These are phyloP conservation scores for Yamadazyma paraphyllophila DNA, from an alignment of 805 yeast genomes.

Conservation along the genomic window DNA sequence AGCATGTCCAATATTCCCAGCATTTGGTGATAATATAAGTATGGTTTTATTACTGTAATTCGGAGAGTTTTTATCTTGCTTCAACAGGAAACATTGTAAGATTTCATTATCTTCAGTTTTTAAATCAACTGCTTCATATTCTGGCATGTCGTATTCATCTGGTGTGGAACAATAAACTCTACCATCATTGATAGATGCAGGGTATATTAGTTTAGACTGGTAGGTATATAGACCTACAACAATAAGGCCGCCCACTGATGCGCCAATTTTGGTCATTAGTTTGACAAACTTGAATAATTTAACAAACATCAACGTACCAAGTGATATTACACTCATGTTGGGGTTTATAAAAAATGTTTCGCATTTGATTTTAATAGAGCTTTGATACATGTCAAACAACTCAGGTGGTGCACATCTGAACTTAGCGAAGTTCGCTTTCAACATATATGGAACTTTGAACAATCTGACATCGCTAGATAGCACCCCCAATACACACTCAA, in stretches of 20 bases:
- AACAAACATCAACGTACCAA: conserved; percentile 9
- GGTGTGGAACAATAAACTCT: conserved; percentile 75
- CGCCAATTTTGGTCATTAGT: conserved; percentile 38
- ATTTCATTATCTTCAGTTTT: conserved; percentile 68
- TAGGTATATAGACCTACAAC: conserved; percentile 55
- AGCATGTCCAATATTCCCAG: conserved; percentile 93
- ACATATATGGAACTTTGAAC: conserved; percentile 48
- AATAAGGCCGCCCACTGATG: conserved; percentile 43
- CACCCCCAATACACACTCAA: conserved; percentile 2
- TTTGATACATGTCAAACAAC: conserved; percentile 6
- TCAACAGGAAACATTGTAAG: conserved; percentile 62
- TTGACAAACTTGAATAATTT: conserved; percentile 21
- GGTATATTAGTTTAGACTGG: conserved; percentile 76
- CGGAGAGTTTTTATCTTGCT: conserved; percentile 42
- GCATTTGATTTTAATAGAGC: not conserved
- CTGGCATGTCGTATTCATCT: conserved; percentile 55
- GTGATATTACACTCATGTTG: conserved; percentile 6
- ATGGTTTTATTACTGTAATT: conserved; percentile 62
- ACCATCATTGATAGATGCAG: conserved; percentile 76
- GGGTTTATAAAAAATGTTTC: not conserved
- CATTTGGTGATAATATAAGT: conserved; percentile 82
- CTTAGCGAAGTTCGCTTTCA: conserved; percentile 57
- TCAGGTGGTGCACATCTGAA: conserved; percentile 8
- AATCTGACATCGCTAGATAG: conserved; percentile 4
- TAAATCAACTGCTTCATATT: conserved; percentile 57